A percentile compares a stretch with the other conserved stretches of the same genome.
Conservation (phyloP, 2,329 filamentous ascomycete genomes). For the Bipolaris sorokiniana region DNA sequence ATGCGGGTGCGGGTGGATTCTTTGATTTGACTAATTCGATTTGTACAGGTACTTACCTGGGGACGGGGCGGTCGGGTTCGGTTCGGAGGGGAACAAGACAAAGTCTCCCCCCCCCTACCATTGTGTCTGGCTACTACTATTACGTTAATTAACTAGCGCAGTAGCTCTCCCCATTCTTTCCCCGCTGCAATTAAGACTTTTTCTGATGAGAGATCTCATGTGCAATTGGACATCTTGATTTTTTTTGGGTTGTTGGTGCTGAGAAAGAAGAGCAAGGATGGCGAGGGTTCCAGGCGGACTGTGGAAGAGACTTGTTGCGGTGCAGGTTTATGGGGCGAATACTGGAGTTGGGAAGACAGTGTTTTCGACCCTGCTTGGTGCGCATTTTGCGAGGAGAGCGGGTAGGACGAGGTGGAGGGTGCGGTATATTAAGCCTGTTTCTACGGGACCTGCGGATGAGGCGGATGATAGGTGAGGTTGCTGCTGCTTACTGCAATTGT, state of each 20-base stretch:
- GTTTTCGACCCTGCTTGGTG: slow-evolving; percentile 74
- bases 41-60: slow-evolving; percentile 14
- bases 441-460: slow-evolving; percentile 72
- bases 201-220: not conserved
- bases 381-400: slow-evolving; percentile 51
- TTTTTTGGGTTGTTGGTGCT: not conserved
- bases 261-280: slow-evolving; percentile 25
- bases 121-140: too few relatives aligned
- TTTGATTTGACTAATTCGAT: slow-evolving; percentile 12
- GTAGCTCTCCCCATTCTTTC: too few relatives aligned
- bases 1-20: not conserved
- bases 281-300: slow-evolving; percentile 64
- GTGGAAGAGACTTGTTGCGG: slow-evolving; percentile 70
- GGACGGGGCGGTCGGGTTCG: too few relatives aligned
- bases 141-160: too few relatives aligned
- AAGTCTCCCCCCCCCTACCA: too few relatives aligned
- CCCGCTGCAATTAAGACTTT: not conserved
- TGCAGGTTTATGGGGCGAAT: slow-evolving; percentile 83
- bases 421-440: slow-evolving; percentile 80
- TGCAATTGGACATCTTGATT: slow-evolving; percentile 2
- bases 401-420: slow-evolving; percentile 49
- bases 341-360: slow-evolving; percentile 87
- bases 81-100: too few relatives aligned
- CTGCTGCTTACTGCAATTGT: not conserved
- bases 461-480: slow-evolving; percentile 69